These are phyloP conservation scores for Pueraria montana DNA, from an alignment of 306 rosid genomes.

Conservation along the genomic window DNA sequence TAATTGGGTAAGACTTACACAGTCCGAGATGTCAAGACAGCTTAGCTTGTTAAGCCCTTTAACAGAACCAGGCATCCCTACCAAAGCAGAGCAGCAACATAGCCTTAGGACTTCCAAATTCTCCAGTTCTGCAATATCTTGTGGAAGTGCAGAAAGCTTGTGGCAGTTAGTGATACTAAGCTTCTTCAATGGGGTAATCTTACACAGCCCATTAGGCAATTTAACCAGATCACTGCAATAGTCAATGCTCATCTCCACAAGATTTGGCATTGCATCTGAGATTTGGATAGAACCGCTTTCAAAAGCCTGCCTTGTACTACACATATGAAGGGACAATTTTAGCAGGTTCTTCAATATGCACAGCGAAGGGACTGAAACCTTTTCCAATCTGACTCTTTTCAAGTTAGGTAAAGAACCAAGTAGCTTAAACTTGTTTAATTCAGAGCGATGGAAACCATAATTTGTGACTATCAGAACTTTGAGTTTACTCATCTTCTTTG, in stretches of 20 bases:
- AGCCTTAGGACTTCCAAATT: conserved; percentile 59
- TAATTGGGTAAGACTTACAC: conserved; percentile 46
- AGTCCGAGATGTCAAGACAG: conserved; percentile 54
- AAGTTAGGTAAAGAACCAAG: conserved; percentile 53
- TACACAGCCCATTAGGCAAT: conserved; percentile 50
- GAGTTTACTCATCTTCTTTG: conserved; percentile 57
- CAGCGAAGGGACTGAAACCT: conserved; percentile 54
- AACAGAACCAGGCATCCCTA: conserved; percentile 40
- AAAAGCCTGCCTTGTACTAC: conserved; percentile 51
- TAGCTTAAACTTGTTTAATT: conserved; percentile 51
- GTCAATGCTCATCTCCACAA: conserved; percentile 59
- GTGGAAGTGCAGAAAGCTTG: no score
- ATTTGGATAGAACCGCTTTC: conserved; percentile 20
- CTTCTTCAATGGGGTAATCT: conserved; percentile 48
- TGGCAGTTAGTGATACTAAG: conserved; percentile 61
- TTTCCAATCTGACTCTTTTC: conserved; percentile 67
- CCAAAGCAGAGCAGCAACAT: conserved; percentile 50
- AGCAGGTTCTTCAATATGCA: conserved; percentile 47
- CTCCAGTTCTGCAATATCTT: conserved; percentile 47
- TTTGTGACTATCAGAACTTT: conserved; percentile 69
- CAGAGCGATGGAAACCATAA: conserved; percentile 53
- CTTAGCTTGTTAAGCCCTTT: conserved; percentile 43
- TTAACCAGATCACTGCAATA: conserved; percentile 56
- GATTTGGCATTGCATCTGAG: conserved; percentile 55
- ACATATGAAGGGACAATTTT: conserved; percentile 61